A percentile compares a stretch with the other conserved stretches of the same genome.
Evolutionary conservation across 129 eudicot genomes (phyloP).

Genomic region (Tanacetum coccineum): DNA sequence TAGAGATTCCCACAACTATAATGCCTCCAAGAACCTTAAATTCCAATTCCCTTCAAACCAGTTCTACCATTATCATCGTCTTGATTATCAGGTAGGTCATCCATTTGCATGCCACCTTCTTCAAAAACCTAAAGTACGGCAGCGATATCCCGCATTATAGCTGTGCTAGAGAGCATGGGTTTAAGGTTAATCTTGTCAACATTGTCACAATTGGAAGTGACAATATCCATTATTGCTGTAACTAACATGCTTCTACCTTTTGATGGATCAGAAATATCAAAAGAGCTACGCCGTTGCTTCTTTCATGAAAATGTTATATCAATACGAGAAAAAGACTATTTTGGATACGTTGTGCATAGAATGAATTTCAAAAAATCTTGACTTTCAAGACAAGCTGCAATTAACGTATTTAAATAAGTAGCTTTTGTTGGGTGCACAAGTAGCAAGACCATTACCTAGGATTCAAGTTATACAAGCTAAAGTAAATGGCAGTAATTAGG

Average conservation of each 20-base stretch:
- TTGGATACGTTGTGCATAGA: slow-evolving; percentile 9
- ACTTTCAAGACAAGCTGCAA: background rate
- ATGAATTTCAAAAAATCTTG: slow-evolving; percentile 1
- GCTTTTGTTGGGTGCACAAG: too few relatives aligned
- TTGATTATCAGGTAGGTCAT: slow-evolving; percentile 50
- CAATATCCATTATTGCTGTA: slow-evolving; percentile 96
- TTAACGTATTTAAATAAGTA: too few relatives aligned
- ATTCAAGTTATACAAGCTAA: too few relatives aligned
- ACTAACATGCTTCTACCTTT: slow-evolving; percentile 99
- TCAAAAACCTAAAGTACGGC: slow-evolving; percentile 93
- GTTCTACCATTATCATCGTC: slow-evolving; percentile 70
- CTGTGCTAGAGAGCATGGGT: slow-evolving; percentile 74
- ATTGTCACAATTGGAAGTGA: slow-evolving; percentile 81
- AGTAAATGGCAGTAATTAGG: too few relatives aligned
- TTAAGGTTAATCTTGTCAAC: slow-evolving; percentile 45
- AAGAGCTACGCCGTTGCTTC: slow-evolving; percentile 79
- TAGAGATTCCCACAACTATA: slow-evolving; percentile 71
- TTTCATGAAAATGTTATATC: slow-evolving; percentile 51
- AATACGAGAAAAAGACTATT: slow-evolving; percentile 31
- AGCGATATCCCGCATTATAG: slow-evolving; percentile 91
- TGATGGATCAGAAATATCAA: slow-evolving; percentile 70
- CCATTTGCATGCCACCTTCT: slow-evolving; percentile 92
- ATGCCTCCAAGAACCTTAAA: slow-evolving; percentile 96
- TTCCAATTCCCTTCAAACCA: slow-evolving; percentile 89
- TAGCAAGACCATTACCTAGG: too few relatives aligned